These are phyloP conservation scores for Didymellaceae sp. DNA, from an alignment of 2,329 filamentous ascomycete genomes.

Conservation along the genomic window DNA sequence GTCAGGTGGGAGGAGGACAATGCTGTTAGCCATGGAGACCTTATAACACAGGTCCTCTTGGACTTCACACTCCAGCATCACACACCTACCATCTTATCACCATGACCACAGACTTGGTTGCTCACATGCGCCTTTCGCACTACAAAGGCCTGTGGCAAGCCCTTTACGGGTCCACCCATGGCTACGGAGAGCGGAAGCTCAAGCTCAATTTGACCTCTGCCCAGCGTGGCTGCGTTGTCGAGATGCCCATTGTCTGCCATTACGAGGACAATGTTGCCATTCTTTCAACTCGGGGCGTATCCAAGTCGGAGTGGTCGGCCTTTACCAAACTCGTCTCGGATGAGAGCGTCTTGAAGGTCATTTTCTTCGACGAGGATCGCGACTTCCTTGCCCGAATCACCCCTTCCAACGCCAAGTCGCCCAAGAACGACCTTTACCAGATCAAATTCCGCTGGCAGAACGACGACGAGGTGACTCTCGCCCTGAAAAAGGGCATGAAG, in stretches of 20 bases:
- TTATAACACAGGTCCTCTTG: conserved; percentile 4
- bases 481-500: conserved; percentile 11
- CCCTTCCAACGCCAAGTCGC: background rate
- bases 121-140: conserved; percentile 15
- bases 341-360: conserved; percentile 15
- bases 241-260: conserved; percentile 13
- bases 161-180: conserved; percentile 13
- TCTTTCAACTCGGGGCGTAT: conserved; percentile 7
- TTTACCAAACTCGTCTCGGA: conserved; percentile 15
- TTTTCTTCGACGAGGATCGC: conserved; percentile 10
- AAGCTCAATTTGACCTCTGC: conserved; percentile 18
- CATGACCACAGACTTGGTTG: conserved; percentile 16
- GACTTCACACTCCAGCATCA: background rate
- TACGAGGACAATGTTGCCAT: conserved; percentile 13
- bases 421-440: conserved; percentile 13
- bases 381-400: conserved; percentile 15
- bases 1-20: background rate
- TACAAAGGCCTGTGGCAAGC: conserved; percentile 14
- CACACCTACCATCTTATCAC: background rate
- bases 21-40: background rate
- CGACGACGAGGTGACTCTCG: conserved; percentile 7
- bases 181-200: conserved; percentile 17
- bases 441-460: conserved; percentile 16
- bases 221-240: conserved; percentile 8
- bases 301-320: conserved; percentile 10